Conservation (phyloP, 78 protist genomes). For the Trichosphaerium sp. region DNA sequence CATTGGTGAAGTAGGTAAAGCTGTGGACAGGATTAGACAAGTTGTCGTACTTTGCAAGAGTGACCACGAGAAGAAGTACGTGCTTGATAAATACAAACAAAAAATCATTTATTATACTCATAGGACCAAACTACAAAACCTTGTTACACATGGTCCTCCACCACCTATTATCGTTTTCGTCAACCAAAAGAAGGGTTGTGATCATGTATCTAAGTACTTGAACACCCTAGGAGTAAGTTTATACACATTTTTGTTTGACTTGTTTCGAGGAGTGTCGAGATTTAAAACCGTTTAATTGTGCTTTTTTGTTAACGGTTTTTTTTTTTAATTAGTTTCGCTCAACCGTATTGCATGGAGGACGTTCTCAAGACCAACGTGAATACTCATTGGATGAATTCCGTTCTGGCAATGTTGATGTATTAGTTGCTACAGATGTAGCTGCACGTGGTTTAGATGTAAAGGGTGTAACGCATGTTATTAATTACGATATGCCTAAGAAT, state of each 20-base stretch:
- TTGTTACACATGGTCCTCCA: constrained; percentile 20
- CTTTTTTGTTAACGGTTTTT: neutral
- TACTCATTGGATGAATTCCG: constrained; percentile 41
- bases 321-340: neutral
- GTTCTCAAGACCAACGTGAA: constrained; percentile 62
- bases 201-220: constrained; percentile 13
- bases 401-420: constrained; percentile 11
- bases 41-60: constrained; percentile 30
- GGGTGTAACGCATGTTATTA: constrained; percentile 55
- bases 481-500: constrained; percentile 58
- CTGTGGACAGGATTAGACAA: constrained; percentile 68
- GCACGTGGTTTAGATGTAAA: constrained; percentile 60
- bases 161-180: constrained; percentile 78
- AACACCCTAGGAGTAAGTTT: constrained; percentile 1
- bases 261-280: neutral
- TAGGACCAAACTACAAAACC: neutral
- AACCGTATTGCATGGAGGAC: constrained; percentile 40
- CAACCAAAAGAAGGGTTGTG: constrained; percentile 50
- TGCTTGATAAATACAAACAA: too few species aligned
- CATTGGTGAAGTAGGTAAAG: constrained; percentile 70
- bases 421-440: constrained; percentile 73
- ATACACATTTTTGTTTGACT: neutral
- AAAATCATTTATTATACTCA: neutral
- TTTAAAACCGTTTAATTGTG: neutral
- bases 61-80: constrained; percentile 36